These are phyloP conservation scores for Exophiala sideris DNA, from an alignment of 2,329 filamentous ascomycete species.

Conservation along the genomic window DNA sequence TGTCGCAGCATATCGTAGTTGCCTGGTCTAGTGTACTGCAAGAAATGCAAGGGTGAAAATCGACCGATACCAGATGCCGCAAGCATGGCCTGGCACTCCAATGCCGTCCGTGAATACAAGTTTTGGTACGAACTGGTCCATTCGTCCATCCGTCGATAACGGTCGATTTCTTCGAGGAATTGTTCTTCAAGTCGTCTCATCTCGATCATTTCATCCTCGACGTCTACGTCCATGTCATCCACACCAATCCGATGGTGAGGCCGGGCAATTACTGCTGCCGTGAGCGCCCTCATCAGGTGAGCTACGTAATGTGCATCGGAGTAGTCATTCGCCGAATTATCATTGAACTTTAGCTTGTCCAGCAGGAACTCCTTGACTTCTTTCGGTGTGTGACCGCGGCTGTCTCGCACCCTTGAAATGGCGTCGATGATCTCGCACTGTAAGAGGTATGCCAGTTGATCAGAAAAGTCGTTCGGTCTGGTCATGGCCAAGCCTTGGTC, in stretches of 20 bases:
- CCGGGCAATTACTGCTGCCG: conserved; percentile 51
- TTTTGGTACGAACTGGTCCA: conserved; percentile 66
- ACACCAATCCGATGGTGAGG: conserved; percentile 36
- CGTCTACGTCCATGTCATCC: conserved; percentile 44
- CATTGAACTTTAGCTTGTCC: conserved; percentile 87
- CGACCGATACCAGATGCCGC: conserved; percentile 53
- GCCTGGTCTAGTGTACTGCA: conserved; percentile 59
- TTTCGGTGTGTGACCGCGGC: conserved; percentile 71
- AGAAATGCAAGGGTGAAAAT: conserved; percentile 54
- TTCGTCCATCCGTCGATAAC: conserved; percentile 63
- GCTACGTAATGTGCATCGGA: conserved; percentile 90
- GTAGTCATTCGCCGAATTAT: conserved; percentile 84
- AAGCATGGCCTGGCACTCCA: conserved; percentile 57
- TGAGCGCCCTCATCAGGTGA: conserved; percentile 65
- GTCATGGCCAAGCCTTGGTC: conserved; percentile 66
- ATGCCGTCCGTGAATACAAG: conserved; percentile 58
- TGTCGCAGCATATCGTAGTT: conserved; percentile 60
- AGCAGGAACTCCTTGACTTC: conserved; percentile 79
- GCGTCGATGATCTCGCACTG: conserved; percentile 79
- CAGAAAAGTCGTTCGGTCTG: conserved; percentile 83
- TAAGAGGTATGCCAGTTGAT: conserved; percentile 79
- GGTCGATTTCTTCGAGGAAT: conserved; percentile 59
- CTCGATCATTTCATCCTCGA: conserved; percentile 49
- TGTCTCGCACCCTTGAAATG: conserved; percentile 73
- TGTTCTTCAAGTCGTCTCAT: conserved; percentile 55